Evolutionary conservation across 2,329 filamentous ascomycete species (phyloP).

Genomic region (Ophiocordyceps camponoti-leonardi): DNA sequence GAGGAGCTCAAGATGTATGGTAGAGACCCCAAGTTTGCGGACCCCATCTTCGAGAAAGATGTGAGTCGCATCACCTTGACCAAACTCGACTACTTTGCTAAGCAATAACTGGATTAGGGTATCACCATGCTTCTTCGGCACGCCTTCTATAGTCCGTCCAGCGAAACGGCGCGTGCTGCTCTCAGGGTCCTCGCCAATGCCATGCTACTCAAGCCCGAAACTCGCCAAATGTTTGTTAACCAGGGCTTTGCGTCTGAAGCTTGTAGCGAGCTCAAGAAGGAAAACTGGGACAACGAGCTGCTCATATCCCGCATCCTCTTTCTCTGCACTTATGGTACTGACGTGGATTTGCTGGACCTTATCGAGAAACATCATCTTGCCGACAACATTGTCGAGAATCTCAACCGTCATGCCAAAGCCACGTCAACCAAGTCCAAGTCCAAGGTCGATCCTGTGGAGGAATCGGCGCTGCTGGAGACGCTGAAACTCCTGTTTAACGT

Average conservation of each 20-base stretch:
- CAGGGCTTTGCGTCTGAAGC: constrained; percentile 42
- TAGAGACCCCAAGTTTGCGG: constrained; percentile 52
- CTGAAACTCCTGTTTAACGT: constrained; percentile 84
- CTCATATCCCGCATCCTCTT: constrained; percentile 33
- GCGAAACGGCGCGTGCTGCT: constrained; percentile 53
- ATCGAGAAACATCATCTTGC: constrained; percentile 21
- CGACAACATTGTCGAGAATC: constrained; percentile 49
- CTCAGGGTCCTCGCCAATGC: constrained; percentile 71
- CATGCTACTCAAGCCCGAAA: constrained; percentile 37
- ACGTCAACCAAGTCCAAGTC: constrained; percentile 13
- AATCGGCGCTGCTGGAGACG: constrained; percentile 68
- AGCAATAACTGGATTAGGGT: constrained; percentile 32
- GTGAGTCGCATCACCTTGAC: constrained; percentile 24
- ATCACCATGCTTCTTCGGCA: constrained; percentile 55
- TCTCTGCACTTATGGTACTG: constrained; percentile 30
- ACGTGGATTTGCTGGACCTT: constrained; percentile 29
- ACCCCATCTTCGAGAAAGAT: constrained; percentile 68
- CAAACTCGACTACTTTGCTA: neutral
- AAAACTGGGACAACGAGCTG: constrained; percentile 73
- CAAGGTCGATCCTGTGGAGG: constrained; percentile 41
- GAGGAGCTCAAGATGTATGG: constrained; percentile 52
- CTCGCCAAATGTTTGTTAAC: constrained; percentile 14
- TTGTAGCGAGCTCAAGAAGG: constrained; percentile 54
- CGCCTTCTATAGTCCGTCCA: constrained; percentile 50
- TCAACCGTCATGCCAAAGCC: constrained; percentile 48